phyloP scores from a whole-genome alignment of 257 asterid genomes.

The Capsicum chinense region DNA sequence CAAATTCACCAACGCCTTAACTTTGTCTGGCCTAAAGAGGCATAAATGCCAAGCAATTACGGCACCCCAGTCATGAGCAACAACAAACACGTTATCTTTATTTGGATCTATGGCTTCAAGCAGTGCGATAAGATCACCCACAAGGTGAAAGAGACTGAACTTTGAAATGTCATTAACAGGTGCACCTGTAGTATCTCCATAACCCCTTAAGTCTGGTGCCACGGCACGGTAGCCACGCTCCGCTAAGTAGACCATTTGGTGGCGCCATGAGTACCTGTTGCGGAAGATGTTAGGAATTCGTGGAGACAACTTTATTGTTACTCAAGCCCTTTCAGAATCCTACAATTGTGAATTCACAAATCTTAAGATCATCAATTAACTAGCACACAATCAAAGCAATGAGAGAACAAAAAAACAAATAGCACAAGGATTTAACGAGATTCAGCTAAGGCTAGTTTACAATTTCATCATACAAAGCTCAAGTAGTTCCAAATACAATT shows the following conservation, averaged over 20 bases:
- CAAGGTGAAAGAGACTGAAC: constrained; percentile 55
- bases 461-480: not conserved
- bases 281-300: not conserved
- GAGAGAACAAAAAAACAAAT: not conserved
- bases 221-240: constrained; percentile 68
- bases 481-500: not conserved
- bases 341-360: too few species aligned
- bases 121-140: constrained; percentile 65
- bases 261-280: constrained; percentile 71
- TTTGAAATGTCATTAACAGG: constrained; percentile 58
- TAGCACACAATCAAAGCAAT: not conserved
- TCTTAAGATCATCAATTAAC: not conserved
- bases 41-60: constrained; percentile 62
- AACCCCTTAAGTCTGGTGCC: constrained; percentile 84
- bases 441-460: not conserved
- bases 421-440: not conserved
- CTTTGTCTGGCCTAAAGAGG: constrained; percentile 67
- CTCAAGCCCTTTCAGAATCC: too few species aligned
- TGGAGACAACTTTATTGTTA: too few species aligned
- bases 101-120: constrained; percentile 53
- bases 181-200: constrained; percentile 79
- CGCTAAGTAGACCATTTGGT: constrained; percentile 74
- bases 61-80: constrained; percentile 92
- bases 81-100: constrained; percentile 70
- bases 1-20: constrained; percentile 60